Base-by-base conservation (phyloP, 371 early-diverging fungal genomes). In the Phascolomyces articulosus region DNA sequence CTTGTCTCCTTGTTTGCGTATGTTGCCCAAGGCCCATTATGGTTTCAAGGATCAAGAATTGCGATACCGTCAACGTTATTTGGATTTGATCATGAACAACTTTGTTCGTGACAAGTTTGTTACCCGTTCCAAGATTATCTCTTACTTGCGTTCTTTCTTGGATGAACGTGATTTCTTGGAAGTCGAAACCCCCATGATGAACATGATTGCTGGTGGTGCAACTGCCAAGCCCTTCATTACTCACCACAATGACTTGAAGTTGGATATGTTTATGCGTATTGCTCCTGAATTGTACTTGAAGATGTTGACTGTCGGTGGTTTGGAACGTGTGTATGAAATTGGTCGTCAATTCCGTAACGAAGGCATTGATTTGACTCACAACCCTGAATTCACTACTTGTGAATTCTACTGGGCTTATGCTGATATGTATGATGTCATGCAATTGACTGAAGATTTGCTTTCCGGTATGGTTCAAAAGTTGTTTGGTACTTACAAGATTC, bases 171-270 rank as follows among this genome's bases (percentile, higher is more conserved):
- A 94, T 49, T 99, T 99, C 89, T 78, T 99, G 56, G 99, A 99
- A 83, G 99, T 99, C 61, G 99, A 99, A 78, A 99, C 99, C n/a
- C 99, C 99, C 58, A 99, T 99, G 96, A 96, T 99, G 98, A 97
- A 96, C 90, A 90, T 92, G 87, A 96, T 98, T 80, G 97, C 99
- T 51, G 99, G 99, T 67, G 99, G 99, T 68, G 99, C 99, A 61
- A 96, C 99, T 47, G 99, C 99, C 68, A 99, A 97, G 87, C 99
- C 99, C 21, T 99, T 99, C 79, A 84, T 95, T 71, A 99, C 99
- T 44, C 96, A 98, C 77, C 99, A 99, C 89, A 99, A 99, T 79
- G 99, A 99, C 70, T 88, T 99, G 67, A 96, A 98, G 80, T 83
- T 97, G 79, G 98, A 99, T 75, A 90, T 99, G 78, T 99, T 92